Evolutionary conservation across 2,329 filamentous ascomycete genomes (phyloP), one percentile per base, ranked within the genome.

Genomic region (Pseudocercospora crystallina): DNA sequence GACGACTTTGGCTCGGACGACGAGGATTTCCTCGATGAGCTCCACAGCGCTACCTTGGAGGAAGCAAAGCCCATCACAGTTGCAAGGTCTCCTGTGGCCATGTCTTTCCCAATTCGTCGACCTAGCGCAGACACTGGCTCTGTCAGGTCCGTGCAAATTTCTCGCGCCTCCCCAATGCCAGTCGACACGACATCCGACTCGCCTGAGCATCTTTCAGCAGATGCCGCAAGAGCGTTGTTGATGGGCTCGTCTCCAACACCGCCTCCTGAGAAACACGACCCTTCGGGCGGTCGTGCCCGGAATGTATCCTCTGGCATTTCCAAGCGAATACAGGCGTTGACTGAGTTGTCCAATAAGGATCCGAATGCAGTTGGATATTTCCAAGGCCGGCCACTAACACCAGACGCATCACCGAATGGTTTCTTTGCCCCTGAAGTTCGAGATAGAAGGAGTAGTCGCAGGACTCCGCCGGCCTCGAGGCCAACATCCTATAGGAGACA

Each of bases 261-360:
- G 12, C 51, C 58, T 1, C 30, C 40, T 5, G 58, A 60, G 14
- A 47, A 41, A 39, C 34, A 88, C 34, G 56, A 62, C 38, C 15
- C 51, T 11, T 15, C 43, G 8, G 41, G 51, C 17, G 56, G 53
- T 5, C 44, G 59, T 67, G 95, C 91, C 68, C 79, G 85, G 58
- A 94, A 89, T 63, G 81, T 97, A 17, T 91, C 90, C 7, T 90
- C 88, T 8, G 90, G 89, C 60, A 96, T 99, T 54, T 95, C 92
- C 2, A 89, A 92, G 68, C 86, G 94, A 36, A 97, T 97, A 69
- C 95, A 96, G 70, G 90, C 91, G 5, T 76, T 99, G 46, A 89
- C 96, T 66, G 91, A 90, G 69, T 79, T 94, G 30, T 59, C 57
- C 2, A 56, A 53, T 32, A 51, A 56, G 41, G 64, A 64, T 13